phyloP scores from a whole-genome alignment of 2,329 filamentous ascomycete species.

The Pseudocercospora musae region DNA sequence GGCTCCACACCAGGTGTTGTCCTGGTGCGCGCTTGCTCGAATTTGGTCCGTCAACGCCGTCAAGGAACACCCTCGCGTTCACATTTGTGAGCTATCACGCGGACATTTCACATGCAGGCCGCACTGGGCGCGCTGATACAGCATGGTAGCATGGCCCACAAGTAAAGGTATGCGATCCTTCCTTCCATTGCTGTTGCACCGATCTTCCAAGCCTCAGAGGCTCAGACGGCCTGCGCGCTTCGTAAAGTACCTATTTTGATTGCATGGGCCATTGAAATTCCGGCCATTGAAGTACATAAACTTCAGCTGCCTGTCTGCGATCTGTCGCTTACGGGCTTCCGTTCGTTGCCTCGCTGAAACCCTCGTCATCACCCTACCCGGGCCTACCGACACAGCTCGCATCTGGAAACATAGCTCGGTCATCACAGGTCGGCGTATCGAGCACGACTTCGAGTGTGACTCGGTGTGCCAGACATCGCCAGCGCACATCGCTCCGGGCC shows the following conservation, averaged over 20 bases:
- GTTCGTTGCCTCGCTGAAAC: background rate
- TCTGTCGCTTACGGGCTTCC: background rate
- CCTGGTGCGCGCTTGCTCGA: background rate
- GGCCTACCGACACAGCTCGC: background rate
- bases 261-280: background rate
- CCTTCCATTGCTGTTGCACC: slow-evolving; percentile 3
- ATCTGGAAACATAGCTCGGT: background rate
- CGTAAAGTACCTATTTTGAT: background rate
- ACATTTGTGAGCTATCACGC: slow-evolving; percentile 4
- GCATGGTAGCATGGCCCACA: background rate
- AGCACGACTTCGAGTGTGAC: background rate
- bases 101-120: background rate
- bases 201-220: slow-evolving; percentile 1
- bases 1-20: background rate
- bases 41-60: slow-evolving; percentile 3
- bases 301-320: background rate
- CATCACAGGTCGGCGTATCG: background rate
- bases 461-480: slow-evolving; percentile 1
- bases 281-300: background rate
- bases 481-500: background rate
- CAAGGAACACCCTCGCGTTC: slow-evolving; percentile 3
- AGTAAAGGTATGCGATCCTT: background rate
- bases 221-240: background rate
- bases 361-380: background rate
- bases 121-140: background rate